Percentiles rank a stretch among this genome's conserved stretches.
Conservation (phyloP, 306 rosid species). For the Lathyrus oleraceus region DNA sequence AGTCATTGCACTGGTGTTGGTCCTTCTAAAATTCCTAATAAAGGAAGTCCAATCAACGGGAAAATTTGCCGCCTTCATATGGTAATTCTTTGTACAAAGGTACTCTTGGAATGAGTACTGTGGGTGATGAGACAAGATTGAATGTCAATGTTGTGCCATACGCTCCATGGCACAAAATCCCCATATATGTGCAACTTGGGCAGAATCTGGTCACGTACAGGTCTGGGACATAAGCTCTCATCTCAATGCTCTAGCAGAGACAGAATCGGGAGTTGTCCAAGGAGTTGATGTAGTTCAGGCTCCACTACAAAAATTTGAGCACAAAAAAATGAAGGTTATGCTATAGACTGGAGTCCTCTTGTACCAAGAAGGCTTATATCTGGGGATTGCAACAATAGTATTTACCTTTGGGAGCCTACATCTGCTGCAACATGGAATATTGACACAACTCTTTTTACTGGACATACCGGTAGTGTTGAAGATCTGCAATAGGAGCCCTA, state of each 20-base stretch:
- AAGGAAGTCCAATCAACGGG: constrained; percentile 47
- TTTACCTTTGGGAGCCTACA: constrained; percentile 89
- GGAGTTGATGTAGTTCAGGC: constrained; percentile 69
- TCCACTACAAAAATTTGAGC: constrained; percentile 66
- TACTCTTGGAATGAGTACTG: constrained; percentile 62
- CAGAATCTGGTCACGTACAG: constrained; percentile 81
- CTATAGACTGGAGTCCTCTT: constrained; percentile 88
- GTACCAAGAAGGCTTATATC: constrained; percentile 80
- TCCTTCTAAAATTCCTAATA: constrained; percentile 51
- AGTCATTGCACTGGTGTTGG: constrained; percentile 68
- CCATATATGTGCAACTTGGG: constrained; percentile 92
- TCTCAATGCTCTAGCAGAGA: constrained; percentile 74
- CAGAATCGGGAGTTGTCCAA: constrained; percentile 63
- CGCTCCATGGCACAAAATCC: constrained; percentile 92
- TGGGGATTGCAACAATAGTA: constrained; percentile 80
- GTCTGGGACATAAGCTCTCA: constrained; percentile 95
- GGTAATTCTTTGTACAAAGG: constrained; percentile 68
- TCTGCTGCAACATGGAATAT: constrained; percentile 75
- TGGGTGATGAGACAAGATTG: constrained; percentile 69
- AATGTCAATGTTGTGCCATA: constrained; percentile 86
- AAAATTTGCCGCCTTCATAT: constrained; percentile 51
- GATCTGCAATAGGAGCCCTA: constrained; percentile 98
- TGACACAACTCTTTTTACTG: constrained; percentile 63
- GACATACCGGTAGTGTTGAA: constrained; percentile 85
- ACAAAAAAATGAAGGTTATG: constrained; percentile 88